Percentiles rank a stretch among this genome's conserved stretches.
Conservation (phyloP, 192 early-diverging fungal genomes). For the Rhizoclosmatium sp. region DNA sequence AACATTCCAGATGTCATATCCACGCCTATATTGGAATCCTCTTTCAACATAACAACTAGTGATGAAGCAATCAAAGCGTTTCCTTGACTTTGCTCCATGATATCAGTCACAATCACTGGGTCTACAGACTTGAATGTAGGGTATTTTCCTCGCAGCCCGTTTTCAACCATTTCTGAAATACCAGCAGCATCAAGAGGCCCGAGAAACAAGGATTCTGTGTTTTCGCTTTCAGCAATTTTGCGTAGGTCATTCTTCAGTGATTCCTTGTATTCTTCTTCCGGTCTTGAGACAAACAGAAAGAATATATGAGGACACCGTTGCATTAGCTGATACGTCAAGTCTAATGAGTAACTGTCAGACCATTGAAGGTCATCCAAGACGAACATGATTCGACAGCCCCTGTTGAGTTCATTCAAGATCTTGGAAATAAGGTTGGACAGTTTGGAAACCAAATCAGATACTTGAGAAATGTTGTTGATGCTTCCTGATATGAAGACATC, state of each 20-base stretch:
- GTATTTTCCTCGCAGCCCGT: neutral
- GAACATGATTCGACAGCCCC: neutral
- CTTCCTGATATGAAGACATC: neutral
- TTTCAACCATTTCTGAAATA: neutral
- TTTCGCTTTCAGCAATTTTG: too few relatives aligned
- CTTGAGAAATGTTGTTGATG: neutral
- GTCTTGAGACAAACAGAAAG: slow-evolving; percentile 7
- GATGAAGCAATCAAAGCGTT: slow-evolving; percentile 1
- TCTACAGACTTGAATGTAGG: neutral
- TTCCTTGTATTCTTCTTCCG: neutral
- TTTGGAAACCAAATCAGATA: neutral
- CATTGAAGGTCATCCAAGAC: slow-evolving; percentile 25
- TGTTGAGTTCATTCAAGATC: neutral
- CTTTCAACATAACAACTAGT: neutral
- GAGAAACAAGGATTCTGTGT: too few relatives aligned
- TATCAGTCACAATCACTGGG: neutral
- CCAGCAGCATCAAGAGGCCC: too few relatives aligned
- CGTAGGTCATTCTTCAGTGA: too few relatives aligned
- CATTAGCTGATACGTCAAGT: neutral
- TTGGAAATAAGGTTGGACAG: neutral
- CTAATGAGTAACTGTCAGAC: slow-evolving; percentile 19
- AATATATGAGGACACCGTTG: slow-evolving; percentile 1
- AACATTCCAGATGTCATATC: neutral
- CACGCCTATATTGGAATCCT: neutral
- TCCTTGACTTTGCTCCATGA: slow-evolving; percentile 1